Percentiles rank a stretch among this genome's conserved stretches.
Conservation (phyloP, 2,329 filamentous ascomycete genomes). For the Eutypa lata region DNA sequence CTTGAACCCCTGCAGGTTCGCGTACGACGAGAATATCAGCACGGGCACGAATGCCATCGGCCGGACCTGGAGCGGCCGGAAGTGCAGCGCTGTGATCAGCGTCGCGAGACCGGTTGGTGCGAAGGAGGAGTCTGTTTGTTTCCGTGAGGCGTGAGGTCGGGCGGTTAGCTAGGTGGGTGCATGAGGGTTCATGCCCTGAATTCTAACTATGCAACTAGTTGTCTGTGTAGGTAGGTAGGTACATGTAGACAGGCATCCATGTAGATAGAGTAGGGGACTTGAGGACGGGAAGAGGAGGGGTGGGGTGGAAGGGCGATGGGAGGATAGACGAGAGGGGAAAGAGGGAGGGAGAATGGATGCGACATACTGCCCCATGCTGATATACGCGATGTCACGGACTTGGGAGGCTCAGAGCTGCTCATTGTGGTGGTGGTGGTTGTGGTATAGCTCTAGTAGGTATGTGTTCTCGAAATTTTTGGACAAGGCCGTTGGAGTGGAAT, state of each 20-base stretch:
- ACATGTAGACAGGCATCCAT: background rate
- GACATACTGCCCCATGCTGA: conserved; percentile 50
- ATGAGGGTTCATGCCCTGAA: too few relatives aligned
- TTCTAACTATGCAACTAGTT: too few relatives aligned
- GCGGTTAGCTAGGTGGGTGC: too few relatives aligned
- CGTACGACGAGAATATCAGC: conserved; percentile 55
- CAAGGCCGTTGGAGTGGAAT: too few relatives aligned
- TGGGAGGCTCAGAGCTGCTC: conserved; percentile 28
- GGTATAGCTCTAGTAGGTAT: background rate
- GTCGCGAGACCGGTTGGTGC: conserved; percentile 55
- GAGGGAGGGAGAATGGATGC: conserved; percentile 1
- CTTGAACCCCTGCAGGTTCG: conserved; percentile 57
- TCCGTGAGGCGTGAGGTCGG: background rate
- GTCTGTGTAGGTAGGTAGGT: too few relatives aligned
- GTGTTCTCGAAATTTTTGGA: background rate
- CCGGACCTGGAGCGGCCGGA: conserved; percentile 48
- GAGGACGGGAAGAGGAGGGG: background rate
- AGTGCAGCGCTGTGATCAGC: conserved; percentile 54
- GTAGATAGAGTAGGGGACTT: background rate
- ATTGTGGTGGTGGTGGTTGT: conserved; percentile 18
- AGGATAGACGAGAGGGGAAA: too few relatives aligned
- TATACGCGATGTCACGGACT: conserved; percentile 32
- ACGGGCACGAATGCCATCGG: conserved; percentile 50
- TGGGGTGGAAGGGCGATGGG: too few relatives aligned
- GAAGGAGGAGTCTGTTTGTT: conserved; percentile 45